Percentiles rank a stretch among this genome's conserved stretches.
Conservation (phyloP, 1,284 basidiomycete genomes). For the Cutaneotrichosporon daszewskae region DNA sequence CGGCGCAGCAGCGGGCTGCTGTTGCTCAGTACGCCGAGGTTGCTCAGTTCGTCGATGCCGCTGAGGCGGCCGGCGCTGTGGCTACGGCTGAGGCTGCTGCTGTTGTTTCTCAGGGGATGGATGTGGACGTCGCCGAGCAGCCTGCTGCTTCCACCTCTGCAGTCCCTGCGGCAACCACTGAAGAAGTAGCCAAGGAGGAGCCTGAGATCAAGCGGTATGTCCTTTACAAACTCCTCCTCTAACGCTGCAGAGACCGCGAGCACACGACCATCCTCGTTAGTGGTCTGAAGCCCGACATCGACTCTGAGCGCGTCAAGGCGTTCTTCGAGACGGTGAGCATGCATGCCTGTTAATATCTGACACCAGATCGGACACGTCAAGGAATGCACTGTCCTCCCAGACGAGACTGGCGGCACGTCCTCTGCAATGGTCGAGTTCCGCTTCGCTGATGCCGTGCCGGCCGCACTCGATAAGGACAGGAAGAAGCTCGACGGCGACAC, state of each 20-base stretch:
- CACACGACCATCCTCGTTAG: constrained; percentile 86
- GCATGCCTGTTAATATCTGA: constrained; percentile 2
- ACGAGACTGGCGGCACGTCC: constrained; percentile 19
- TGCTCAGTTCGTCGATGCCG: constrained; percentile 1
- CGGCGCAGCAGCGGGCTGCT: constrained; percentile 14
- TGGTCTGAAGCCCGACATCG: constrained; percentile 57
- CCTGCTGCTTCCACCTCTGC: background rate
- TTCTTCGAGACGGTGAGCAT: constrained; percentile 78
- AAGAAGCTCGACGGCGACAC: constrained; percentile 67
- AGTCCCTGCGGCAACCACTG: constrained; percentile 5
- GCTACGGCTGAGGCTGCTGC: constrained; percentile 2
- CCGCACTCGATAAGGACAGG: constrained; percentile 87
- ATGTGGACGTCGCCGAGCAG: constrained; percentile 2
- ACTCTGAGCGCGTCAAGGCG: constrained; percentile 60
- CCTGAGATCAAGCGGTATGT: constrained; percentile 20
- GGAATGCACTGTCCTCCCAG: constrained; percentile 56
- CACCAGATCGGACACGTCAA: constrained; percentile 74
- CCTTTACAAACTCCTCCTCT: background rate
- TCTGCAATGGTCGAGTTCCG: constrained; percentile 48
- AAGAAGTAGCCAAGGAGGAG: constrained; percentile 21
- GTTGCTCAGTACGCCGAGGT: constrained; percentile 9
- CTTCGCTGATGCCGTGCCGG: constrained; percentile 61
- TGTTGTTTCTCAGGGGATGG: constrained; percentile 1
- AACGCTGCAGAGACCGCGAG: constrained; percentile 74
- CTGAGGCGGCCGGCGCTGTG: background rate